A percentile compares a stretch with the other conserved stretches of the same genome.
These are phyloP conservation scores for Garcia nutans DNA, from an alignment of 345 rosid genomes.

Conservation along the genomic window DNA sequence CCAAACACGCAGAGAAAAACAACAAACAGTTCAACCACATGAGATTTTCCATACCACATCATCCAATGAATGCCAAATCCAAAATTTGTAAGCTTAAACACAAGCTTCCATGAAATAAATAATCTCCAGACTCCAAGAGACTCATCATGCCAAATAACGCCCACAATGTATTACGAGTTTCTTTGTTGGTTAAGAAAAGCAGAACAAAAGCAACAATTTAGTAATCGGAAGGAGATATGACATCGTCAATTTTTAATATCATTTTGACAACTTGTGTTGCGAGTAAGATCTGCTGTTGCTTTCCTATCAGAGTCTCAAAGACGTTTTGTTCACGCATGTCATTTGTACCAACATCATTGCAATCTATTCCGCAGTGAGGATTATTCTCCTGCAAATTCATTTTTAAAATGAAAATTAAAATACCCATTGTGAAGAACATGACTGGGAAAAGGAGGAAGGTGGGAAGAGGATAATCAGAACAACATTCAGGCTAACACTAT, in stretches of 20 bases:
- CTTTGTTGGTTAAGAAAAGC: constrained; percentile 21
- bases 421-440: background rate
- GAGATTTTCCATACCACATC: background rate
- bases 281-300: constrained; percentile 91
- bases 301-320: constrained; percentile 93
- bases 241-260: constrained; percentile 95
- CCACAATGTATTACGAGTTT: constrained; percentile 5
- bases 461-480: background rate
- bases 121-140: background rate
- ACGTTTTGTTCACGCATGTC: constrained; percentile 91
- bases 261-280: constrained; percentile 99
- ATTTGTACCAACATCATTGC: constrained; percentile 94
- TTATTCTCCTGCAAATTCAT: constrained; percentile 65
- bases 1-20: background rate
- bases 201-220: constrained; percentile 25
- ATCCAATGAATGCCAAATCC: constrained; percentile 6
- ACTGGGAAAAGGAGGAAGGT: background rate
- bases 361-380: constrained; percentile 77
- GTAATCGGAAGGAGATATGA: constrained; percentile 75
- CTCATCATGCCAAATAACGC: constrained; percentile 8
- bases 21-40: background rate
- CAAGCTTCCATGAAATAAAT: constrained; percentile 5
- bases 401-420: background rate
- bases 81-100: constrained; percentile 20
- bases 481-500: background rate